Evolutionary conservation across 306 rosid genomes (phyloP).

Genomic region (Herpetospermum pedunculosum): DNA sequence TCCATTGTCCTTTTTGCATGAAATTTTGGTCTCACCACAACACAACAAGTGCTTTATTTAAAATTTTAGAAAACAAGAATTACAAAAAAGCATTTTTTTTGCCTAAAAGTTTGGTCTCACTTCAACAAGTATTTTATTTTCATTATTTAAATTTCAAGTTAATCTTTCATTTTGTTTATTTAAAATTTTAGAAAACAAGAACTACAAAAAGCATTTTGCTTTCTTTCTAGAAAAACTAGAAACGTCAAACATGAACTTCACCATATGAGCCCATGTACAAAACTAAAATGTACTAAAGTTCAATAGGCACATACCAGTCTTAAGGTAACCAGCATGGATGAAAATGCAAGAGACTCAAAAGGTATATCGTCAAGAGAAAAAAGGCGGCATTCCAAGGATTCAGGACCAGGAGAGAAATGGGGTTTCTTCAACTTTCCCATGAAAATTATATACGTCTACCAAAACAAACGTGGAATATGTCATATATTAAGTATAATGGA

Average conservation of each 20-base stretch:
- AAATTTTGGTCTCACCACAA: not conserved
- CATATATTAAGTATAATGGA: slow-evolving; percentile 12
- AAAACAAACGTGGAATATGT: slow-evolving; percentile 13
- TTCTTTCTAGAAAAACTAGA: not conserved
- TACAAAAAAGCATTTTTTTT: too few relatives aligned
- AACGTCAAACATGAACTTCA: too few relatives aligned
- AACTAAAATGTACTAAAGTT: not conserved
- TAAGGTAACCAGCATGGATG: slow-evolving; percentile 89
- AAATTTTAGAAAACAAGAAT: too few relatives aligned
- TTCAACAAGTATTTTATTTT: not conserved
- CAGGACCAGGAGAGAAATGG: slow-evolving; percentile 93
- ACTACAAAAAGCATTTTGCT: not conserved
- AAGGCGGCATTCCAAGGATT: slow-evolving; percentile 75
- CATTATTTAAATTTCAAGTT: not conserved
- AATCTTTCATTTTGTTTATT: not conserved
- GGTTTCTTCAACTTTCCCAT: slow-evolving; percentile 74
- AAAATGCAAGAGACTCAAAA: slow-evolving; percentile 73
- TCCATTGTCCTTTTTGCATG: not conserved
- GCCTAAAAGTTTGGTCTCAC: not conserved
- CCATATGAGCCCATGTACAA: not conserved
- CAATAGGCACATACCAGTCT: slow-evolving; percentile 48
- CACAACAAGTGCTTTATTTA: not conserved
- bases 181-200: not conserved
- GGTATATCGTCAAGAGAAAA: slow-evolving; percentile 79
- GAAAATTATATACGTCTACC: slow-evolving; percentile 81